Base-by-base conservation (phyloP, 1,284 basidiomycete species). In the Gomphus sp. region DNA sequence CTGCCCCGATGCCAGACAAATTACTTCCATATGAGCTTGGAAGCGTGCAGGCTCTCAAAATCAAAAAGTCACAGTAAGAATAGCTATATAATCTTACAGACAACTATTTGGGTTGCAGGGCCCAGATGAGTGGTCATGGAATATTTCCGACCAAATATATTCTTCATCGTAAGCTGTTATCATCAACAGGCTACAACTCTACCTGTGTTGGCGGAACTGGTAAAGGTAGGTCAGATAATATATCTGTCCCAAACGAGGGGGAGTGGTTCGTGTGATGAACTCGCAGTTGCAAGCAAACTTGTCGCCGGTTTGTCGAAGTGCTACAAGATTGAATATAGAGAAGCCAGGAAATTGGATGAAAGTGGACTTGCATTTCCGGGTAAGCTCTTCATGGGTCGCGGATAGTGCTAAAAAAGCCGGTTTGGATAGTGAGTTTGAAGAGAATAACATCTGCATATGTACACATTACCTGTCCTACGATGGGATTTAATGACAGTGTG, bases 351-450 rank as follows among this genome's bases (percentile, higher is more conserved):
- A 36, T 51, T 37, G 16, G 34, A 64, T 11, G 33, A 28, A 16
- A 57, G 5, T 11, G 31, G n/a, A 51, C 81, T 60, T 65, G 94
- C 94, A 91, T 70, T 97, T 92, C 66, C 90, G 84, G 22, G 97
- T 96, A 53, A 98, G 80, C 70, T 98, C 94, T 66, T 93, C 90
- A 69, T 80, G 93, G 49, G 98, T 99, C 64, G 91, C 92, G 12
- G 93, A 95, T 71, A 87, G 87, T 64, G 91, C 93, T 34, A 80
- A 85, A 63, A 98, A 96, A 72, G 96, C 95, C 16, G 97, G 96
- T 11, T 69, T 99, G 67, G 92, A 96, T 69, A 84, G 85, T 41
- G 96, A 98, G 71, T 89, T 98, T 67, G 91, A 94, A 63, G 95
- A 97, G 73, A 91, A 91, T 73, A 85, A 83, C 62, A 82, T 95